Conservation (phyloP, 306 rosid genomes). For the Quercus parvula region DNA sequence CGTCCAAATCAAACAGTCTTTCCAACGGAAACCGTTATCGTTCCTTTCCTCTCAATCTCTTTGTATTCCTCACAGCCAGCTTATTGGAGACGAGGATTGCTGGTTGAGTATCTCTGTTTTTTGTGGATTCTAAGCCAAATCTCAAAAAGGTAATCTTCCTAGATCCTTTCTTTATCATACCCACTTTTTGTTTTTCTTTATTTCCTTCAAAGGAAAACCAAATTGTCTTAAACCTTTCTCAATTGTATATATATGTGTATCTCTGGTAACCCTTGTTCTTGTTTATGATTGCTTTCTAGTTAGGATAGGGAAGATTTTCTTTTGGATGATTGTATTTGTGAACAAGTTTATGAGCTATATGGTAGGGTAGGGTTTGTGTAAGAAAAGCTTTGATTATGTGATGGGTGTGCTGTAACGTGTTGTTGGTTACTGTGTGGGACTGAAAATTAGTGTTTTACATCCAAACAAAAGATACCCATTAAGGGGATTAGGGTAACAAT, state of each 20-base stretch:
- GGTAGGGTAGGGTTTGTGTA: not conserved
- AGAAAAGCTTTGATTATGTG: not conserved
- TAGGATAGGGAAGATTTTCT: not conserved
- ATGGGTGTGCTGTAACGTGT: not conserved
- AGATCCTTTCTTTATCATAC: not conserved
- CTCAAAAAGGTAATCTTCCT: constrained; percentile 10
- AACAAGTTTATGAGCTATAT: not conserved
- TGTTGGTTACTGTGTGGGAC: not conserved
- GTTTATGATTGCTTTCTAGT: not conserved
- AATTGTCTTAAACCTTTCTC: not conserved
- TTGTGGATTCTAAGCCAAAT: constrained; percentile 11
- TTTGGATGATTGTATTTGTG: not conserved
- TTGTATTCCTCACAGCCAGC: not conserved
- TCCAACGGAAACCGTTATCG: constrained; percentile 1
- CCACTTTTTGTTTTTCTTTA: not conserved
- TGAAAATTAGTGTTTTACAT: not conserved
- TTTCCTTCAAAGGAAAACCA: not conserved
- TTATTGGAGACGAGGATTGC: not conserved
- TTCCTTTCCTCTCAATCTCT: not conserved
- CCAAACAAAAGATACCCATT: not conserved
- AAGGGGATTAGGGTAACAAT: constrained; percentile 10
- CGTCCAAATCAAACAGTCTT: constrained; percentile 6
- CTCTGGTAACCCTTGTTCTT: not conserved
- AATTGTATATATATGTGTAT: not conserved
- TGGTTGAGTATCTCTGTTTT: not conserved